Base-by-base conservation (phyloP, 2,329 filamentous ascomycete species). In the Aureobasidium sp. region DNA sequence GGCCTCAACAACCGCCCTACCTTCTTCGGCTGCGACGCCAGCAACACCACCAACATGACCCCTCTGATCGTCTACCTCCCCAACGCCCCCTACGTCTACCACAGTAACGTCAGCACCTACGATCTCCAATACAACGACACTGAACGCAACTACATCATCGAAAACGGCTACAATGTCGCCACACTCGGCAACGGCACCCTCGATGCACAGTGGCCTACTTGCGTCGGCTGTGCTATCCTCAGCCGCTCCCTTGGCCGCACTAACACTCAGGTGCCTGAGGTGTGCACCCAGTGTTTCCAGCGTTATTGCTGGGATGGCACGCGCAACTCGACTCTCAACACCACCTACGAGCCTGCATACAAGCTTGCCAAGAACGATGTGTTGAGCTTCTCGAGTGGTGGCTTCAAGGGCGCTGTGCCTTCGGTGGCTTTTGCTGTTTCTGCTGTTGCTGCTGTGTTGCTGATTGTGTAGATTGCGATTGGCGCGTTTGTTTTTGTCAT, bases 231-330 rank as follows among this genome's bases (percentile, higher is more conserved):
- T 75, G 94, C 93, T 5, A 86, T 96, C 42, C 80, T 97, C 17
- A 84, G 83, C 59, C 84, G 93, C 64, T 91, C 87, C 67, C 83
- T 94, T 66, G 80, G 85, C 64, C 83, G 90, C 55, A 93, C 90
- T 0, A 79, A 81, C 20, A 88, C 87, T 0, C 65, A 77, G 0
- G 80, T 92, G 1, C 93, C 93, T 0, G 79, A 82, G 0, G 84
- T 84, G 11, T 99, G 94, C 77, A 79, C 76, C 47, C 70, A 80
- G 55, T 99, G 94, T 77, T 97, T 97, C 74, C 67, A 79, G 14
- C 75, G 79, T 22, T 97, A 97, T 78, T 99, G 94, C 82, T 99
- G 94, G 94, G 84, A 97, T 72, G 94, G 94, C n/a, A 89, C 84
- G 1, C 63, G 76, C 7, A 76, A 81, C 45, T 74, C 70, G 44